These are phyloP conservation scores for Tricholoma saponaceum DNA, from an alignment of 768 basidiomycete species.

Conservation along the genomic window DNA sequence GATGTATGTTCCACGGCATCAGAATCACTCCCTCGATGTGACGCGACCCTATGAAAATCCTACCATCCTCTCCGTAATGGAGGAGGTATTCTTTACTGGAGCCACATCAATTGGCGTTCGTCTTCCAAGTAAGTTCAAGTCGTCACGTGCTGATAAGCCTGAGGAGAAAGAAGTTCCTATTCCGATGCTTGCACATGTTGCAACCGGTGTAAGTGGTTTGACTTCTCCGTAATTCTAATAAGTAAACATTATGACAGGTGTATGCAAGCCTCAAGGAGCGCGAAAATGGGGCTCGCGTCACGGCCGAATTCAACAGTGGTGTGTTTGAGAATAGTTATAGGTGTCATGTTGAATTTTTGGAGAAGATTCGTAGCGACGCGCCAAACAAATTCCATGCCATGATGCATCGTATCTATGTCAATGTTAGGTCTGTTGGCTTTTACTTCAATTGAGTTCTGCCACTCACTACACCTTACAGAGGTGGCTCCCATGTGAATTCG, in stretches of 20 bases:
- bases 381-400: conserved; percentile 5
- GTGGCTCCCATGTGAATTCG: background rate
- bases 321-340: background rate
- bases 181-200: conserved; percentile 3
- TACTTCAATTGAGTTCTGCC: background rate
- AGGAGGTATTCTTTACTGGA: background rate
- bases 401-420: conserved; percentile 1
- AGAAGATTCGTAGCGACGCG: background rate
- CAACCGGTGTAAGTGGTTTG: background rate
- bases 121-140: conserved; percentile 4
- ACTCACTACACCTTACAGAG: background rate
- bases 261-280: background rate
- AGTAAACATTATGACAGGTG: background rate
- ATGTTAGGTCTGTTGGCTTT: background rate
- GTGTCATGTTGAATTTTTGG: background rate
- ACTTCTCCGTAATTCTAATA: background rate
- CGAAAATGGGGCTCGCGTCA: background rate
- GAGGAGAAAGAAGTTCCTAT: conserved; percentile 4
- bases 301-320: background rate
- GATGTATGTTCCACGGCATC: background rate
- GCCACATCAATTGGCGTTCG: background rate
- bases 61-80: background rate
- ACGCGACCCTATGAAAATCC: conserved; percentile 1
- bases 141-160: background rate
- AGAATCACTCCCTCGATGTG: background rate